These are phyloP conservation scores for Trifolium dubium DNA, from an alignment of 306 rosid genomes.

Conservation along the genomic window DNA sequence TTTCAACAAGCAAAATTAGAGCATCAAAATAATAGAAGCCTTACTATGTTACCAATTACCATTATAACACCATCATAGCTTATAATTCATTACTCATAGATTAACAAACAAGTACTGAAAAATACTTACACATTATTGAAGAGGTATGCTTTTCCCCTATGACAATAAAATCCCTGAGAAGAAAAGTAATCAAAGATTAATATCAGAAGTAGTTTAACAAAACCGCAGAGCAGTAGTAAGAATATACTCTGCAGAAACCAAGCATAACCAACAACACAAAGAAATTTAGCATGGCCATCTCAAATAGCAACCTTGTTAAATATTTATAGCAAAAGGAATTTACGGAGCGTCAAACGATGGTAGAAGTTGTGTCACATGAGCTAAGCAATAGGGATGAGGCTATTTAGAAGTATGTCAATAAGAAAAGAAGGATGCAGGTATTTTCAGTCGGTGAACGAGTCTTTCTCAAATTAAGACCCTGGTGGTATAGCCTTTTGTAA, in stretches of 20 bases:
- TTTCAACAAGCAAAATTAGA: background rate
- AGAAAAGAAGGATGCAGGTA: too few species aligned
- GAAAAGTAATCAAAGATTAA: too few species aligned
- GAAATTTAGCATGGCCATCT: background rate
- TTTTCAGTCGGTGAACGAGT: too few species aligned
- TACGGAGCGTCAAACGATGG: background rate
- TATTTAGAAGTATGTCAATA: too few species aligned
- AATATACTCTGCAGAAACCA: conserved; percentile 15
- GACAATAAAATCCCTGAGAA: too few species aligned
- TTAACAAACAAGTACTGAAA: background rate
- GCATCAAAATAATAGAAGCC: background rate
- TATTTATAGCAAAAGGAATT: too few species aligned
- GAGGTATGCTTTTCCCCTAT: conserved; percentile 44
- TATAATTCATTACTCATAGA: background rate
- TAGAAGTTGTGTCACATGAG: too few species aligned
- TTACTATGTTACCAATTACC: background rate
- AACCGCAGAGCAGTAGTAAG: conserved; percentile 37
- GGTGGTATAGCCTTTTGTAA: too few species aligned
- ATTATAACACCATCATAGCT: background rate
- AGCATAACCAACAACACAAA: conserved; percentile 27
- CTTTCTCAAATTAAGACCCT: too few species aligned
- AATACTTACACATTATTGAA: conserved; percentile 71
- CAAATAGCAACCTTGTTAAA: too few species aligned
- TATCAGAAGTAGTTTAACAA: conserved; percentile 39
- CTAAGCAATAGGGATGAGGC: too few species aligned